Evolutionary conservation across 2,329 filamentous ascomycete genomes (phyloP).

Genomic region (Graphilbum ipis-grandicollis): DNA sequence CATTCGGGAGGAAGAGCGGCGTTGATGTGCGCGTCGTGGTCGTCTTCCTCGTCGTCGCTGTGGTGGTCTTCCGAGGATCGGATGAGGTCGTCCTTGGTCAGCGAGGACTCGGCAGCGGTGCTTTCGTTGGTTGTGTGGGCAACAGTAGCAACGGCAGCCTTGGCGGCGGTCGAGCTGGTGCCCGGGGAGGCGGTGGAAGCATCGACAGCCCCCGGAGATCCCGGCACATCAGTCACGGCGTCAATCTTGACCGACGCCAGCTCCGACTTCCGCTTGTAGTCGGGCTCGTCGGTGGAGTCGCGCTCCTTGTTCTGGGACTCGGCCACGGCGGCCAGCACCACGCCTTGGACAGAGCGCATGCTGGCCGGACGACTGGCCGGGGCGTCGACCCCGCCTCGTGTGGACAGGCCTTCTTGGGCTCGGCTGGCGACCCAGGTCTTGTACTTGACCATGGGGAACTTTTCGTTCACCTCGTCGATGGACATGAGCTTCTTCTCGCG

Average conservation of each 20-base stretch:
- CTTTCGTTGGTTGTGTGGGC: too few relatives aligned
- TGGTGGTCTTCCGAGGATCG: constrained; percentile 17
- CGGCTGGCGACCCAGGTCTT: constrained; percentile 81
- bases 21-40: constrained; percentile 62
- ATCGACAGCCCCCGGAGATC: too few relatives aligned
- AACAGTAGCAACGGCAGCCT: neutral
- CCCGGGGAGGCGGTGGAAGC: too few relatives aligned
- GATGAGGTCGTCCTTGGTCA: constrained; percentile 10
- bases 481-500: constrained; percentile 98
- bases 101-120: constrained; percentile 7
- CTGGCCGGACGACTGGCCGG: constrained; percentile 53
- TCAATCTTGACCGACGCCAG: too few relatives aligned
- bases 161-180: neutral
- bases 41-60: constrained; percentile 39
- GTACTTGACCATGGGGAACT: constrained; percentile 92
- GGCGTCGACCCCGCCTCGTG: constrained; percentile 65
- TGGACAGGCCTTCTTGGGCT: constrained; percentile 67
- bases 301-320: constrained; percentile 26
- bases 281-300: constrained; percentile 22
- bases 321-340: constrained; percentile 16
- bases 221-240: too few relatives aligned
- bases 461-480: constrained; percentile 96
- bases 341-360: constrained; percentile 48
- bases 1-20: constrained; percentile 68
- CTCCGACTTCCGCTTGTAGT: constrained; percentile 2